These are phyloP conservation scores for Aureobasidium musti DNA, from an alignment of 2,329 filamentous ascomycete genomes.

Conservation along the genomic window DNA sequence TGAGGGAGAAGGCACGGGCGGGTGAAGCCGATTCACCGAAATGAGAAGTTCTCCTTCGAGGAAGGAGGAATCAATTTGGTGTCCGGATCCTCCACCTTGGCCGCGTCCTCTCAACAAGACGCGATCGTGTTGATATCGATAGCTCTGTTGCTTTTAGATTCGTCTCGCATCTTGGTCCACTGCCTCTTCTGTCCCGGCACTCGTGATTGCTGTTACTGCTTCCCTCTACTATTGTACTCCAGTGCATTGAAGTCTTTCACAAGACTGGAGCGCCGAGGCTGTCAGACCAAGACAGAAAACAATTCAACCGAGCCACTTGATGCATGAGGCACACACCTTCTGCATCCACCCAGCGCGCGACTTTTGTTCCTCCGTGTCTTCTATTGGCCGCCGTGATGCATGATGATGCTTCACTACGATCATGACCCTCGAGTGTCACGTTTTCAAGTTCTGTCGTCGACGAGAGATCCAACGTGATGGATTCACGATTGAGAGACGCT, in stretches of 20 bases:
- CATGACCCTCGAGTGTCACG: background rate
- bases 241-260: background rate
- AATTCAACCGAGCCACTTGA: constrained; percentile 25
- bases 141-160: background rate
- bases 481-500: background rate
- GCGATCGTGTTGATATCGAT: constrained; percentile 8
- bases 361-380: background rate
- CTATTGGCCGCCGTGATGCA: constrained; percentile 15
- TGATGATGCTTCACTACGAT: constrained; percentile 21
- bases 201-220: background rate
- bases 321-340: constrained; percentile 21
- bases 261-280: constrained; percentile 14
- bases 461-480: background rate
- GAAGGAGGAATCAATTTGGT: constrained; percentile 19
- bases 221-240: background rate
- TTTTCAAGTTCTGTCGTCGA: background rate
- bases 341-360: constrained; percentile 24
- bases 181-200: background rate
- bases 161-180: background rate
- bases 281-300: constrained; percentile 18
- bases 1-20: constrained; percentile 14
- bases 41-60: too few species aligned
- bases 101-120: constrained; percentile 12
- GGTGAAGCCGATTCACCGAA: constrained; percentile 12
- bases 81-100: constrained; percentile 17